phyloP scores from a whole-genome alignment of 2,329 filamentous ascomycete genomes.

The Colletotrichum melonis region DNA sequence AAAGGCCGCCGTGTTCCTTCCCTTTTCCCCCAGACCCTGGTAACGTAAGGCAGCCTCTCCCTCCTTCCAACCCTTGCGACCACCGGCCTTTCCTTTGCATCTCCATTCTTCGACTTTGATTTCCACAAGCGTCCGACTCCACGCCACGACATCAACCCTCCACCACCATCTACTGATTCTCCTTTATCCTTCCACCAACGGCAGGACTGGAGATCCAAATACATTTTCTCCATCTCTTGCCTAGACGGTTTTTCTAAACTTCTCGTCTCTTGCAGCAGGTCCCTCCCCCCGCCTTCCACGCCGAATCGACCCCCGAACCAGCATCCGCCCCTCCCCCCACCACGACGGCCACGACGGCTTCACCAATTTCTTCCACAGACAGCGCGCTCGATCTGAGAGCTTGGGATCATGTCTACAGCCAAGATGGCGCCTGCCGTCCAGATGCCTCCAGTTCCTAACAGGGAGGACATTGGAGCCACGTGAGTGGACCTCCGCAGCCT shows the following conservation, averaged over 20 bases:
- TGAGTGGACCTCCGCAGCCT: slow-evolving; percentile 41
- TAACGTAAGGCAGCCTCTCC: slow-evolving; percentile 23
- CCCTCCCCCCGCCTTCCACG: slow-evolving; percentile 20
- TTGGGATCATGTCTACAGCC: slow-evolving; percentile 45
- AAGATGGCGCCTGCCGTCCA: slow-evolving; percentile 49
- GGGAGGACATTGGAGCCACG: slow-evolving; percentile 69
- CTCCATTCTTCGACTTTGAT: slow-evolving; percentile 8
- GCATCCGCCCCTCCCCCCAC: slow-evolving; percentile 31
- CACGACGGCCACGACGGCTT: slow-evolving; percentile 41
- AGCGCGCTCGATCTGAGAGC: slow-evolving; percentile 18
- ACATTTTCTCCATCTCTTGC: background rate
- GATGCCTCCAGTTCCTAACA: slow-evolving; percentile 70
- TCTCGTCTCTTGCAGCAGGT: slow-evolving; percentile 14
- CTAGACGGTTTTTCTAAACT: slow-evolving; percentile 17
- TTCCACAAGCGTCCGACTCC: slow-evolving; percentile 8
- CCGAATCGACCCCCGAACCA: slow-evolving; percentile 4
- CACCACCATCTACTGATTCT: background rate
- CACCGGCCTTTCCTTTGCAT: slow-evolving; percentile 1
- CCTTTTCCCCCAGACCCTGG: slow-evolving; percentile 3
- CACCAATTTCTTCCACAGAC: slow-evolving; percentile 25
- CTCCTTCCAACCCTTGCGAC: slow-evolving; percentile 32
- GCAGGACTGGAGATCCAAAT: background rate
- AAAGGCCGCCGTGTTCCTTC: slow-evolving; percentile 23
- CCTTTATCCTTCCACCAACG: background rate
- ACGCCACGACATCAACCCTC: slow-evolving; percentile 9